Base-by-base conservation (phyloP, 2,329 filamentous ascomycete genomes). In the Cephalotrichum gorgonifer region DNA sequence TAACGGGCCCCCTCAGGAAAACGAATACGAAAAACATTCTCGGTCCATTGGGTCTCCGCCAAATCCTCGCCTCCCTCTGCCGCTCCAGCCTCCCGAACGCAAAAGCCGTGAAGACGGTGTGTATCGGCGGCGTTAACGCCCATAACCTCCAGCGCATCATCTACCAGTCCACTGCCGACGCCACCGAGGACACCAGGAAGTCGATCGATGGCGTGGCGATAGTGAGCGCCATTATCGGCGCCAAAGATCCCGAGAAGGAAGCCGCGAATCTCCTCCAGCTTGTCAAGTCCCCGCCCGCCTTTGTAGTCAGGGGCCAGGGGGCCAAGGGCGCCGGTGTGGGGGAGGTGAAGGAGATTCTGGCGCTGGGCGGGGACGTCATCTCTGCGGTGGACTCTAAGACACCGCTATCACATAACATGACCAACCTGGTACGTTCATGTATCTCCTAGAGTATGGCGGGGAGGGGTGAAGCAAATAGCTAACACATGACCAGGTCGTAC, bases 331-430 rank as follows among this genome's bases (percentile, higher is more conserved):
- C n/a, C 15, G 33, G 45, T 23, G 43, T 30, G 28, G 35, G n/a
- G 2, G 38, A 44, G 8, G 6, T 50, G 42, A 45, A 31, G n/a
- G 31, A 25, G 9, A 43, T 35, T 44, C 20, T 48, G 23, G 28
- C 31, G 9, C 11, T 26, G 26, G 47, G 63, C 4, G 62, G 65
- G 2, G 58, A 59, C 38, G 66, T 86, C 17, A 71, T 94, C 41
- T 71, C 69, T 51, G 71, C 73, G 6, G 76, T 95, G 44, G 78
- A 78, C 5, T 63, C 71, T 2, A 72, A 67, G 41, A 83, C 78
- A 50, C 89, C 90, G 0, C 74, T 97, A 22, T 86, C 85, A 46
- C 91, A 97, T 68, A 96, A 95, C 67, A 97, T 97, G 88, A 97
- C 93, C 48, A 97, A 97, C 63, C 75, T 90, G 47, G 91, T 72